Percentiles rank a stretch among this genome's conserved stretches.
These are phyloP conservation scores for Monascus ruber DNA, from an alignment of 2,329 filamentous ascomycete genomes.

Conservation along the genomic window DNA sequence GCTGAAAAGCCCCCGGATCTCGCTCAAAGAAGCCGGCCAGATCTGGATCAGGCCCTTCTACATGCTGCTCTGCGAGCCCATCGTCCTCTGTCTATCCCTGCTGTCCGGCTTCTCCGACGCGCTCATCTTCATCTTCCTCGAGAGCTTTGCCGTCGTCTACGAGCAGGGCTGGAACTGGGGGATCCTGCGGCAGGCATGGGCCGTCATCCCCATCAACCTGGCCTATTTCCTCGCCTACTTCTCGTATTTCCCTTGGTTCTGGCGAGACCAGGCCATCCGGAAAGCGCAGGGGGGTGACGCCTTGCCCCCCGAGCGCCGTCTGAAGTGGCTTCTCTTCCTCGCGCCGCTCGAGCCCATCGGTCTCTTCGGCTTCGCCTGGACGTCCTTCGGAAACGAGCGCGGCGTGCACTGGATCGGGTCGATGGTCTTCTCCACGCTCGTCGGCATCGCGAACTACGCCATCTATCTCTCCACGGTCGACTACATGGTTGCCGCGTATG, in stretches of 20 bases:
- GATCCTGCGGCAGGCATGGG: conserved; percentile 45
- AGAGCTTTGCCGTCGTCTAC: conserved; percentile 47
- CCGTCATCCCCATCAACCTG: conserved; percentile 55
- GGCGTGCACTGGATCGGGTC: conserved; percentile 55
- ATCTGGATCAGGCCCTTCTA: conserved; percentile 55
- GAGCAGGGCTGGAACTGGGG: conserved; percentile 48
- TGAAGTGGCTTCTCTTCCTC: conserved; percentile 54
- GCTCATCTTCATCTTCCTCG: conserved; percentile 55
- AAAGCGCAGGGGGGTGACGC: conserved; percentile 36
- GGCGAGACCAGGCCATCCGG: conserved; percentile 26
- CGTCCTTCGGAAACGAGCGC: conserved; percentile 49
- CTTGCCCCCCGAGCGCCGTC: conserved; percentile 51
- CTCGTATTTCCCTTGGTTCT: conserved; percentile 41
- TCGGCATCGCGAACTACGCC: conserved; percentile 60
- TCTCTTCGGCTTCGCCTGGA: conserved; percentile 58
- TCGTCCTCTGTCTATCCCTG: conserved; percentile 56
- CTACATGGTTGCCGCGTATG: conserved; percentile 65
- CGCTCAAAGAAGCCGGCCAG: conserved; percentile 15
- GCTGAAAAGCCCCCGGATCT: conserved; percentile 36
- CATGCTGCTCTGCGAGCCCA: conserved; percentile 62
- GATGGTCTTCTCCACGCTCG: conserved; percentile 52
- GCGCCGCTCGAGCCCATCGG: conserved; percentile 53
- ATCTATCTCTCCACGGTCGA: conserved; percentile 67
- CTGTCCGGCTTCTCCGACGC: conserved; percentile 61
- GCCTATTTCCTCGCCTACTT: conserved; percentile 55